These are phyloP conservation scores for Tulasnella sp. DNA, from an alignment of 768 basidiomycete genomes.

Conservation along the genomic window DNA sequence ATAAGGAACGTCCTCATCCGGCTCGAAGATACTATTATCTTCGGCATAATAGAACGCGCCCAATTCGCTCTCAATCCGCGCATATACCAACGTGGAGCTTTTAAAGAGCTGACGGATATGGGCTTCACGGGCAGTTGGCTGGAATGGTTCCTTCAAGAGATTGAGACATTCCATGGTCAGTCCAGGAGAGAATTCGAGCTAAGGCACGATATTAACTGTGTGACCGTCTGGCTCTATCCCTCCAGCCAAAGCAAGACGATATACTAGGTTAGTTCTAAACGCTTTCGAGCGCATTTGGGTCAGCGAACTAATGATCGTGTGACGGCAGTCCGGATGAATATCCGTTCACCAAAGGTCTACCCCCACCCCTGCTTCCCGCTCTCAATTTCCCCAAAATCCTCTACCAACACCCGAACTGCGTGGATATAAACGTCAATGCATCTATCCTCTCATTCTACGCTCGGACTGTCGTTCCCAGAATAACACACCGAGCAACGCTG, in stretches of 20 bases:
- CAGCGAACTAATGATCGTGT: not conserved
- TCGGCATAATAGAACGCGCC: slow-evolving; percentile 85
- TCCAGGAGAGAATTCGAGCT: slow-evolving; percentile 10
- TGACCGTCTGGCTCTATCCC: not conserved
- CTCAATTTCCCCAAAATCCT: slow-evolving; percentile 67
- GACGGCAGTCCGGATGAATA: slow-evolving; percentile 88
- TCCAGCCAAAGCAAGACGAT: slow-evolving; percentile 85
- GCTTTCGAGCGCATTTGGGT: not conserved
- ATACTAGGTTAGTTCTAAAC: slow-evolving; percentile 57
- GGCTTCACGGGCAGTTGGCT: slow-evolving; percentile 86
- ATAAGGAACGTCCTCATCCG: slow-evolving; percentile 80
- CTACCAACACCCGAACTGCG: slow-evolving; percentile 40
- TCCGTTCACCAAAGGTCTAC: slow-evolving; percentile 76
- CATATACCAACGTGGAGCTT: slow-evolving; percentile 72
- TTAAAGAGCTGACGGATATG: slow-evolving; percentile 60
- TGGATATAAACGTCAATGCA: slow-evolving; percentile 67
- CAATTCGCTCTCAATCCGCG: slow-evolving; percentile 90
- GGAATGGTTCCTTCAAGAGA: slow-evolving; percentile 96
- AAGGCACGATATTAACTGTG: not conserved
- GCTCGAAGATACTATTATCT: slow-evolving; percentile 98
- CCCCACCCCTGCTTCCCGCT: slow-evolving; percentile 66
- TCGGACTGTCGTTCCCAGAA: slow-evolving; percentile 75
- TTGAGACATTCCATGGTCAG: slow-evolving; percentile 87
- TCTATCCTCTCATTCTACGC: slow-evolving; percentile 87
- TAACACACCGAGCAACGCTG: slow-evolving; percentile 62